Conservation (phyloP, 2,329 filamentous ascomycete species). For the Lizonia empirigonia region DNA sequence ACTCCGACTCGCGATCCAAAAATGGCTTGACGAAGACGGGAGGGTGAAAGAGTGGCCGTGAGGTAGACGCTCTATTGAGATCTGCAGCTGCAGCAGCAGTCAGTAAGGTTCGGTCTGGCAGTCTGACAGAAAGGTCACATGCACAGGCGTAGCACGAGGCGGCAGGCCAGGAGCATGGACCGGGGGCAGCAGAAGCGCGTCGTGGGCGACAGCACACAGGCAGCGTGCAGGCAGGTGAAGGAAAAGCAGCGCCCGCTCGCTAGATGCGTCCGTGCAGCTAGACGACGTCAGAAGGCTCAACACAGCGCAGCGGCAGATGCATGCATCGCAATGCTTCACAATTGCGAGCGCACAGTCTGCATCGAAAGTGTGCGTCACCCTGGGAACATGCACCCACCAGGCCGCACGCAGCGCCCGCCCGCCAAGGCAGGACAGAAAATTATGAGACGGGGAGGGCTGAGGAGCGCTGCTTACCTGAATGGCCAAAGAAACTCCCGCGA, state of each 20-base stretch:
- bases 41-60: constrained; percentile 43
- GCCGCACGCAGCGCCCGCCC: constrained; percentile 15
- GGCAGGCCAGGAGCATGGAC: constrained; percentile 11
- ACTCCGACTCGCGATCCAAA: constrained; percentile 40
- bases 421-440: constrained; percentile 37
- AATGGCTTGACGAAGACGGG: constrained; percentile 20
- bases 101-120: constrained; percentile 35
- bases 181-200: constrained; percentile 14
- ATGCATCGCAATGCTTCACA: constrained; percentile 12
- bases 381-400: constrained; percentile 11
- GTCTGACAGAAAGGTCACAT: constrained; percentile 34
- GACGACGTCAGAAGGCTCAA: constrained; percentile 28
- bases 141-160: constrained; percentile 39
- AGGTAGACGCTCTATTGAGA: constrained; percentile 23
- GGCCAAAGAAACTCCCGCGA: constrained; percentile 25
- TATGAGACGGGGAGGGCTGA: constrained; percentile 15
- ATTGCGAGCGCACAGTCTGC: constrained; percentile 16
- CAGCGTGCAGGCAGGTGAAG: constrained; percentile 11
- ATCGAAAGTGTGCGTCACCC: constrained; percentile 18
- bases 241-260: constrained; percentile 3
- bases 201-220: constrained; percentile 4
- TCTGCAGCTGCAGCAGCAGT: constrained; percentile 19
- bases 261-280: constrained; percentile 24
- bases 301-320: constrained; percentile 12
- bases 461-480: constrained; percentile 9